Base-by-base conservation (phyloP, 805 yeast genomes). In the Phaffomyces antillensis region DNA sequence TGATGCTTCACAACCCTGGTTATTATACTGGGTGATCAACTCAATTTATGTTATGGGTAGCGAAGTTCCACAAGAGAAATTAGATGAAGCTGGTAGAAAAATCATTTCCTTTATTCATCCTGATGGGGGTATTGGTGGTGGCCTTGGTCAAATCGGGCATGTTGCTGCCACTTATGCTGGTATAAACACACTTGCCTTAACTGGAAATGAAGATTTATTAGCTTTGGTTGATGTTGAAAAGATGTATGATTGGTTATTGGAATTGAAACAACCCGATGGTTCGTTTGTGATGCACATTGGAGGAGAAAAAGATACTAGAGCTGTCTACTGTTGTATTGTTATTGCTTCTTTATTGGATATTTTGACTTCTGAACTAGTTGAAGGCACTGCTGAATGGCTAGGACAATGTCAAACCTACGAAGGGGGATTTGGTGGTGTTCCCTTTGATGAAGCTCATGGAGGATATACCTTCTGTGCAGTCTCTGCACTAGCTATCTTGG, bases 1-100 rank as follows among this genome's bases (percentile, higher is more conserved):
- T 39, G 97, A 91, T 62, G 93, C 97, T 0, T 85, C 93, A n/a
- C 89, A 83, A 48, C 81, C 96, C 0, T 93, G 98, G 98, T 66
- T 91, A 56, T 47, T 86, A 1, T 91, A 85, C 60, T 93, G 99
- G 99, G 64, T 83, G 7, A 59, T 76, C 38, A 88, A 87, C 58
- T 70, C 81, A 0, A 53, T 72, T 37, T 52, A 60, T 3, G 44
- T 79, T 1, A 50, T 83, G 26, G 72, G 72, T 2, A 63, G 31
- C 3, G 48, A 44, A 3, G 46, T 68, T 2, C 45, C 51, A 2
- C 53, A 48, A 18, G 60, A 55, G 2, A 50, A 55, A n/a, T 64
- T 62, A 40, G 44, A 46, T 26, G 59, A 50, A 45, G 67, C 68
- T 2, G 50, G 55, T 0, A 51, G 52, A 17, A 68, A 64, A 40